Base-by-base conservation (phyloP, 1,284 basidiomycete species). In the Tylopilus sp. region DNA sequence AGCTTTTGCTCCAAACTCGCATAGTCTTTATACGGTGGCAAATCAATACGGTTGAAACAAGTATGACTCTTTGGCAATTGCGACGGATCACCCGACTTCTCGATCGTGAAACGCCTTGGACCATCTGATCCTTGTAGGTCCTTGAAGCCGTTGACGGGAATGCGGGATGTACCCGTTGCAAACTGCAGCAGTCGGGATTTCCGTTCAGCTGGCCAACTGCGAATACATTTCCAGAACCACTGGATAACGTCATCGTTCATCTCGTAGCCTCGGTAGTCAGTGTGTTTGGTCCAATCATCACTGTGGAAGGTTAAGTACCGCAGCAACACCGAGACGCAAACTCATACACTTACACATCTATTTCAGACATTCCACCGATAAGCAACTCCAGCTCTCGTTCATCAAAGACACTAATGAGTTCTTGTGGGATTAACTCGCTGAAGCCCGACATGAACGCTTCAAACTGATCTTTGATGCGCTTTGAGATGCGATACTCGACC, bases 201-300 rank as follows among this genome's bases (percentile, higher is more conserved):
- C 69, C 91, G 85, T 74, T 96, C 93, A 0, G 92, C 83, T 2
- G 93, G 92, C 93, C 93, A 97, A 52, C 83, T 81, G 53, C 88
- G 83, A 36, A 97, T 88, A 60, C 89, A 92, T 72, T 95, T 89
- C 93, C 93, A 97, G 84, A 97, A 97, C 93, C 93, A 97, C 64
- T 95, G 89, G 54, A 97, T 92, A 40, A 97, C 93, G 59, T 91
- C 86, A 62, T 92, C 90, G 51, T 79, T 82, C 67, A 82, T 77
- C 65, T 83, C 82, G 59, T 86, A 86, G 16, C 79, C 83, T 55
- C 83, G 78, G 65, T 86, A 88, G 59, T 87, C 85, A 16, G 84
- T 87, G 63, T 83, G 86, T 64, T 86, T 87, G 48, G 80, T 82
- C 84, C 84, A 86, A 60, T 87, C 84, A 55, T 87, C 85, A 48